phyloP scores from a whole-genome alignment of 2,329 filamentous ascomycete genomes.

The Sarocladium kiliense region DNA sequence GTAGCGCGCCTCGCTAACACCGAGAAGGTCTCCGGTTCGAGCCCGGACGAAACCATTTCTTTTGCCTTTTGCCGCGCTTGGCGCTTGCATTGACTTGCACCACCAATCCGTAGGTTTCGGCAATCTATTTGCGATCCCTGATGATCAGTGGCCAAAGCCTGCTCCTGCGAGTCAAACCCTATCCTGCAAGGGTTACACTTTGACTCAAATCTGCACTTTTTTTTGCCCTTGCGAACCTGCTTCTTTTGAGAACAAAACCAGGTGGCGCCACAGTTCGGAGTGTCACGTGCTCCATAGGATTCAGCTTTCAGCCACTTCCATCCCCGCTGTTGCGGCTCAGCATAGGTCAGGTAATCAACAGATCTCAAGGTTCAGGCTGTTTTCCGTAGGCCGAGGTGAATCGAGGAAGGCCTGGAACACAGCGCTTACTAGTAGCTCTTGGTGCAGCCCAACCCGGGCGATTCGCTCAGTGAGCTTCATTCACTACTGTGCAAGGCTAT shows the following conservation, averaged over 20 bases:
- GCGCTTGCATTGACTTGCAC: neutral
- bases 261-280: neutral
- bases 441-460: neutral
- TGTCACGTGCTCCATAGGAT: neutral
- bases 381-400: neutral
- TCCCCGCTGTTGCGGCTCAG: neutral
- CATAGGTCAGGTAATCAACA: neutral
- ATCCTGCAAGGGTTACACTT: neutral
- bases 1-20: constrained; percentile 10
- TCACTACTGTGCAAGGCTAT: too few species aligned
- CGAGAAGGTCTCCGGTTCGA: constrained; percentile 11
- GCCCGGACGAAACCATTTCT: constrained; percentile 10
- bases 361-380: neutral
- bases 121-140: too few species aligned
- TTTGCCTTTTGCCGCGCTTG: neutral
- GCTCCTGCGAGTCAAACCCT: neutral
- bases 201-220: neutral
- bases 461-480: too few species aligned
- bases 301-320: neutral
- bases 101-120: neutral
- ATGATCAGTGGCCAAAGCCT: too few species aligned
- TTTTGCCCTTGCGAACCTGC: neutral
- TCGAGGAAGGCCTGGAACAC: neutral
- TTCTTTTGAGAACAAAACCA: neutral
- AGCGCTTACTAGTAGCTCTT: neutral